Base-by-base conservation (phyloP, 2,329 filamentous ascomycete species). In the Scopulariopsis brevicaulis region DNA sequence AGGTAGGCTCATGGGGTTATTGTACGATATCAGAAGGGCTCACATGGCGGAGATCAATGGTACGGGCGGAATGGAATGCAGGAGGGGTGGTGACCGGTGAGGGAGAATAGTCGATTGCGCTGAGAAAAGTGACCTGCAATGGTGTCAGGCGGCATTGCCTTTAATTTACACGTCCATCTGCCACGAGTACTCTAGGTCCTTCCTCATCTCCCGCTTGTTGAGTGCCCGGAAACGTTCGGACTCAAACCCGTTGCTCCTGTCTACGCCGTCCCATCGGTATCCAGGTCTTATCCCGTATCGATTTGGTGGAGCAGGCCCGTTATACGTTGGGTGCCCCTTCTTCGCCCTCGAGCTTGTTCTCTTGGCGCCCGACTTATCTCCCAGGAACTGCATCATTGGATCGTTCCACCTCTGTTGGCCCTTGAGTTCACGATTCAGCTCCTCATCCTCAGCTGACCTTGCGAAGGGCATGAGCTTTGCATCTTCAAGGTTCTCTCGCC, bases 221-320 rank as follows among this genome's bases (percentile, higher is more conserved):
- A 92, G 77, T 2, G 91, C 89, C 69, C 88, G 90, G 74, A 97
- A 97, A 74, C 92, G 88, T 68, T 96, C 87, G 61, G 83, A 87
- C 74, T 99, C 94, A 69, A 96, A 97, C 0, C 93, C 93, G 73
- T 90, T 99, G 22, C 90, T 80, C 63, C 94, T 80, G 76, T 99
- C 94, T 20, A 99, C 94, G 6, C 95, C 94, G 76, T 99, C 94
- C 94, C 94, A 99, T 63, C 90, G 79, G 74, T 96, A 90, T 0
- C 94, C 95, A 0, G 94, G 94, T 60, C 86, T 80, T 61, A 99
- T 97, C 1, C 89, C 90, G 73, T 97, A 97, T 22, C 94, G 81
- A 77, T 99, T 99, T 52, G 94, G 94, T 66, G 89, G 81, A 58
- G 87, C 89, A 0, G 86, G 80, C 0, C 93, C 94, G 60, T 84